Conservation (phyloP, 73 alveolate genomes). For the Effrenium voratum region DNA sequence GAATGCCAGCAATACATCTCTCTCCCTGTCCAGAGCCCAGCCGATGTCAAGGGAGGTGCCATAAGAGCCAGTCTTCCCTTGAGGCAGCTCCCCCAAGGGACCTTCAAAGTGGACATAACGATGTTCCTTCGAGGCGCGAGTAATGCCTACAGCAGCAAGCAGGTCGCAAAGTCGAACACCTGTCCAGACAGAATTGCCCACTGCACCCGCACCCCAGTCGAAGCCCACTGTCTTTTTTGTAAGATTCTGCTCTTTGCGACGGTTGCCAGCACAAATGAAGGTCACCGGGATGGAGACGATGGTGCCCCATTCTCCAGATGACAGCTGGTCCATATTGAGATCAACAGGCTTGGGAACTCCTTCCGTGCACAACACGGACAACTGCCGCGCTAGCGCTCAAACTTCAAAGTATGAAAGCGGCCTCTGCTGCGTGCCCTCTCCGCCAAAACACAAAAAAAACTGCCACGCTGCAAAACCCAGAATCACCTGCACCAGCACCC, state of each 20-base stretch:
- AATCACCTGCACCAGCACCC: too few species aligned
- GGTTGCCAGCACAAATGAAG: slow-evolving; percentile 95
- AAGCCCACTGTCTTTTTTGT: slow-evolving; percentile 93
- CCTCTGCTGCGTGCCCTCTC: too few species aligned
- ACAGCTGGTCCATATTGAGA: slow-evolving; percentile 27
- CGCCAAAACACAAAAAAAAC: too few species aligned
- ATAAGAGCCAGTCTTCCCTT: slow-evolving; percentile 91
- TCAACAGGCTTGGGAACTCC: slow-evolving; percentile 22
- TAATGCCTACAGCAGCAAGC: slow-evolving; percentile 93
- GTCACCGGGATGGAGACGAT: slow-evolving; percentile 69
- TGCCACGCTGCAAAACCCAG: too few species aligned
- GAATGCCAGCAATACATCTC: slow-evolving; percentile 95
- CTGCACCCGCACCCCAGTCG: slow-evolving; percentile 95
- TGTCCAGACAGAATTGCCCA: slow-evolving; percentile 94
- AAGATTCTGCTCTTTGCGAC: slow-evolving; percentile 94
- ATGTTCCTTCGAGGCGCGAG: slow-evolving; percentile 81
- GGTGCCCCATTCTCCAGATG: slow-evolving; percentile 30
- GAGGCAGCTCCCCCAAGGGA: slow-evolving; percentile 92
- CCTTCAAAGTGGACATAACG: slow-evolving; percentile 93
- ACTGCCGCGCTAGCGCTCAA: too few species aligned
- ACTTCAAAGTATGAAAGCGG: too few species aligned
- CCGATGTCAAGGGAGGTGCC: slow-evolving; percentile 94
- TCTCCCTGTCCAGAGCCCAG: slow-evolving; percentile 92
- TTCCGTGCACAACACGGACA: too few species aligned
- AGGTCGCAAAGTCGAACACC: slow-evolving; percentile 95